Evolutionary conservation across 495 filamentous ascomycete species (phyloP).

Genomic region (Arthonia radiata): DNA sequence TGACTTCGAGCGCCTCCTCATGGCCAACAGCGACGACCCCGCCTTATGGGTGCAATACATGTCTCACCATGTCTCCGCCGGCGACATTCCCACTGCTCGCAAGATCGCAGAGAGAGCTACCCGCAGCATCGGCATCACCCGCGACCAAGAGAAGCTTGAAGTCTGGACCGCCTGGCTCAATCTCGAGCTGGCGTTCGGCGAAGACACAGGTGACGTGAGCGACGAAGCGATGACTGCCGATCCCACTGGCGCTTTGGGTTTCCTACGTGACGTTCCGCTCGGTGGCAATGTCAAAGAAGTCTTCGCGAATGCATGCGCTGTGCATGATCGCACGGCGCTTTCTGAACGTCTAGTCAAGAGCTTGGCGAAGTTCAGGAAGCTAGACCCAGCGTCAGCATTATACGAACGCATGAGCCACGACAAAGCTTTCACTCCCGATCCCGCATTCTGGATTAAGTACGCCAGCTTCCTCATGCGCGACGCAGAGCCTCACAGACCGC

Average conservation of each 20-base stretch:
- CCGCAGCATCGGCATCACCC: conserved; percentile 63
- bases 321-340: conserved; percentile 77
- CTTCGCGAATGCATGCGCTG: conserved; percentile 82
- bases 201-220: no score
- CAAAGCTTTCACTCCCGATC: conserved; percentile 44
- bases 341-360: conserved; percentile 78
- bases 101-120: conserved; percentile 75
- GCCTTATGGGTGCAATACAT: conserved; percentile 85
- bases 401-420: conserved; percentile 71
- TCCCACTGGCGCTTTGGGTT: no score
- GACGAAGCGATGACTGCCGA: no score
- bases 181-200: conserved; percentile 76
- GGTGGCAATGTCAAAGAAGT: conserved; percentile 65
- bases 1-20: conserved; percentile 80
- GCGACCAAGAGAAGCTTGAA: conserved; percentile 76
- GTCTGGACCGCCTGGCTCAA: conserved; percentile 88
- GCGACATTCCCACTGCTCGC: conserved; percentile 63
- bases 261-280: no score
- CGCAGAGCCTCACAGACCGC: conserved; percentile 34
- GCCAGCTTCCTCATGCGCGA: conserved; percentile 70
- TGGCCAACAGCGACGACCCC: conserved; percentile 76
- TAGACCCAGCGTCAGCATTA: conserved; percentile 67
- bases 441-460: conserved; percentile 78
- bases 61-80: conserved; percentile 83
- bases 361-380: conserved; percentile 74